phyloP scores from a whole-genome alignment of 768 basidiomycete genomes.

The Suillus tomentosus region DNA sequence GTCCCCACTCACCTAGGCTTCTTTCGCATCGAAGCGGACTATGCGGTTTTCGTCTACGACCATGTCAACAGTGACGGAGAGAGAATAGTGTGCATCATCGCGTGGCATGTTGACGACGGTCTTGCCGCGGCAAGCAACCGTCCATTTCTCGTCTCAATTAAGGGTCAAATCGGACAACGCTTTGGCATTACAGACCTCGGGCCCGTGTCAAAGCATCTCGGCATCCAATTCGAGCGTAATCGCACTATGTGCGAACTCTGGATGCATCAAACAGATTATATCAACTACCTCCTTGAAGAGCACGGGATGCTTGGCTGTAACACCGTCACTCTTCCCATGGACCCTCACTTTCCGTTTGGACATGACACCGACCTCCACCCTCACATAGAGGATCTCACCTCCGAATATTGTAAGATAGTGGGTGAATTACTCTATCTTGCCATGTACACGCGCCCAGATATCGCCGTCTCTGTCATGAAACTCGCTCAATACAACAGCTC shows the following conservation, averaged over 20 bases:
- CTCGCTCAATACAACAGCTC: slow-evolving; percentile 34
- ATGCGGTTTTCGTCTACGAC: not conserved
- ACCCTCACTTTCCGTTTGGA: slow-evolving; percentile 14
- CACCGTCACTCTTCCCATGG: slow-evolving; percentile 25
- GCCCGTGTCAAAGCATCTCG: not conserved
- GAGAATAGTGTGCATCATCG: not conserved
- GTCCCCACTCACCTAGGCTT: not conserved
- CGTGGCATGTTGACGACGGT: not conserved
- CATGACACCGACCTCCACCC: slow-evolving; percentile 19
- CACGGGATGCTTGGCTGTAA: slow-evolving; percentile 27
- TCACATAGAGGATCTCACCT: slow-evolving; percentile 29
- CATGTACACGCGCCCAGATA: too few species aligned
- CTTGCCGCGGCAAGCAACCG: not conserved
- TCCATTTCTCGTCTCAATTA: not conserved
- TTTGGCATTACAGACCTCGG: not conserved
- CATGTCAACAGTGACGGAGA: not conserved
- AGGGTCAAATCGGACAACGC: not conserved
- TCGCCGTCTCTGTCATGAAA: slow-evolving; percentile 26
- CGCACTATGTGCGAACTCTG: not conserved
- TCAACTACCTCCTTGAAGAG: slow-evolving; percentile 16
- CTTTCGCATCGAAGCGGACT: not conserved
- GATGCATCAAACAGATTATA: slow-evolving; percentile 21
- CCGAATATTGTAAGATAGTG: slow-evolving; percentile 19
- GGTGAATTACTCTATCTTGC: too few species aligned
- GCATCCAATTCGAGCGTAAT: slow-evolving; percentile 4